These are phyloP conservation scores for Paratinospora sagittata DNA, from an alignment of 164 flowering plant genomes.

Conservation along the genomic window DNA sequence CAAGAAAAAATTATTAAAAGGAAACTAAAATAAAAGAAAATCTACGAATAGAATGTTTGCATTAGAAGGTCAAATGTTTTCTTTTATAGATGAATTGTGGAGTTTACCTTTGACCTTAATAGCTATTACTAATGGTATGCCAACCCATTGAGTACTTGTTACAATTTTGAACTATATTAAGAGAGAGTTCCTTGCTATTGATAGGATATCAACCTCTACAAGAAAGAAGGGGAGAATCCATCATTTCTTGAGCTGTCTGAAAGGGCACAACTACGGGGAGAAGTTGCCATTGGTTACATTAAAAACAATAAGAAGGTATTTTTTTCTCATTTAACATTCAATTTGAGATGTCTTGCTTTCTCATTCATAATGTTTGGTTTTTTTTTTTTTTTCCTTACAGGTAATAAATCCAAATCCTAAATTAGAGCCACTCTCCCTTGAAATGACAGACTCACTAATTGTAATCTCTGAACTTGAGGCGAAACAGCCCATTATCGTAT, in stretches of 20 bases:
- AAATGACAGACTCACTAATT: slow-evolving; percentile 60
- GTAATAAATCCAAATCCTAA: slow-evolving; percentile 80
- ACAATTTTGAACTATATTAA: not conserved
- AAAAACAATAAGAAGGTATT: slow-evolving; percentile 74
- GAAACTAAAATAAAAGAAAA: no score
- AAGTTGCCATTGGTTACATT: slow-evolving; percentile 91
- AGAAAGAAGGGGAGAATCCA: slow-evolving; percentile 78
- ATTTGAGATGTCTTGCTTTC: slow-evolving; percentile 1
- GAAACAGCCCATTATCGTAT: slow-evolving; percentile 48
- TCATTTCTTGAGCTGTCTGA: slow-evolving; percentile 84
- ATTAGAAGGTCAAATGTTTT: no score
- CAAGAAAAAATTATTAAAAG: no score
- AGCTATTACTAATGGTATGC: no score
- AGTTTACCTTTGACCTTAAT: no score
- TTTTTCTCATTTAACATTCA: not conserved
- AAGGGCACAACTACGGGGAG: slow-evolving; percentile 67
- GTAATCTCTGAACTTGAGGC: slow-evolving; percentile 93
- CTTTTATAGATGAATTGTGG: no score
- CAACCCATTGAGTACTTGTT: not conserved
- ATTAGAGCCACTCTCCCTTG: slow-evolving; percentile 63
- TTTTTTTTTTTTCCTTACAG: no score
- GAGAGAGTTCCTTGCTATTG: not conserved
- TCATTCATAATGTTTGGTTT: slow-evolving; percentile 2
- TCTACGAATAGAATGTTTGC: no score
- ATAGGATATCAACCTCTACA: slow-evolving; percentile 75